Evolutionary conservation across 805 yeast genomes (phyloP), one percentile per base, ranked within the genome.

Genomic region (Suhomyces canberraensis): DNA sequence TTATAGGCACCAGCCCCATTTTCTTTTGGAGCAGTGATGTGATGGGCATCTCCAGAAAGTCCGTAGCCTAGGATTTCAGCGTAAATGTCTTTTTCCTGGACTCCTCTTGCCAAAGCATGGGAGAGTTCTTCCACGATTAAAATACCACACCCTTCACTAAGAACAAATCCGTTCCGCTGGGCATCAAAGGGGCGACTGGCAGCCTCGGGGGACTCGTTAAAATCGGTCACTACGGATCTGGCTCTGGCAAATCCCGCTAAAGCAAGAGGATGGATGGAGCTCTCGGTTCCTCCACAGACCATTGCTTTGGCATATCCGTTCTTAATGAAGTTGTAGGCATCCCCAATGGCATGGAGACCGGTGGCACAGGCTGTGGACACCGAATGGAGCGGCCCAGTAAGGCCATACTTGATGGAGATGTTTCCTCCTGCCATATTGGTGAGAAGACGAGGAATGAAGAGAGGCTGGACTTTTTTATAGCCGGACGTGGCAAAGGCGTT

Each of bases 331-430:
- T 90, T 76, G 47, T 71, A 76, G 0, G 96, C 97, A 55, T 93
- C 99, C 3, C 98, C 98, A 32, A 93, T 81, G 0, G 96, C 76
- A 53, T 93, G 95, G 19, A 84, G 76, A 0, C 99, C 99, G 0
- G 98, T 89, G 3, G 99, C 95, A 66, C 99, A 93, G 1, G 98
- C 98, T 0, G 98, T 89, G 2, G 95, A 76, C 0, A 80, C 93
- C 0, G 95, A 69, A 54, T 90, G 96, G 29, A 85, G 77, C 2
- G 96, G 95, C 0, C 98, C 99, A 48, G 75, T 67, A 26, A 89
- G 64, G 1, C 84, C 84, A 49, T 79, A 77, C 45, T 77, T 73
- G 39, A 93, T 90, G 5, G 96, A 83, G 5, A 93, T 77, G 42
- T 88, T 80, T 3, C 98, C 97, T 0, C 90, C 88, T 0, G 96